Base-by-base conservation (phyloP, 2,329 filamentous ascomycete genomes). In the Penicillium sp. region DNA sequence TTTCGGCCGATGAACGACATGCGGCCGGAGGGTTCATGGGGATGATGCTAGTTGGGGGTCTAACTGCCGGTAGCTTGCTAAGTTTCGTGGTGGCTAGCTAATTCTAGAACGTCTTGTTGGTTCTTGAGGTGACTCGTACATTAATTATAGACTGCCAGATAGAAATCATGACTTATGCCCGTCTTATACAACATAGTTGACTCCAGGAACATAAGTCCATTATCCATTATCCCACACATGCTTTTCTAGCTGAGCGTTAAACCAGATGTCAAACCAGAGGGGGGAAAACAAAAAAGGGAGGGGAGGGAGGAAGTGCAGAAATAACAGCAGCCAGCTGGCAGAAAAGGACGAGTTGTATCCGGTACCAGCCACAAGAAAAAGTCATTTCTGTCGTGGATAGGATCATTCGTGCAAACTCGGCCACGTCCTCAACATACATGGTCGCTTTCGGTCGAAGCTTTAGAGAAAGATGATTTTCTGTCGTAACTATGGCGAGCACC, bases 11-110 rank as follows among this genome's bases (percentile, higher is more conserved):
- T 8, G 93, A 99, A 76, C 81, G 89, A 27, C 91, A 96, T 75
- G 92, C 91, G 5, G 87, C 91, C 0, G 94, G 93, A 40, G 91
- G 89, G 1, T 97, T 97, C 70, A 97, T 99, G 94, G 88, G 89
- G 3, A 72, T 97, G 57, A 91, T 88, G 70, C 82, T 97, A n/a
- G 90, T 97, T 15, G 84, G 83, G 4, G 94, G 94, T 0, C 74
- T 97, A 72, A 84, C 91, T 2, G 80, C 81, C 20, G 94, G 94
- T n/a, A 97, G 93, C 74, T 72, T 97, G 63, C 71, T 95, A 68
- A 97, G 92, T 70, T 99, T 97, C 72, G 80, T 85, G 8, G 84
- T 84, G 56, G 82, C 86, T 0, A 77, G 60, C 30, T 59, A 45
- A 55, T 60, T n/a, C n/a, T 3, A 12, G n/a, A 8, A 2, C 12